Base-by-base conservation (phyloP, 2,329 filamentous ascomycete species). In the Blumeria hordei region DNA sequence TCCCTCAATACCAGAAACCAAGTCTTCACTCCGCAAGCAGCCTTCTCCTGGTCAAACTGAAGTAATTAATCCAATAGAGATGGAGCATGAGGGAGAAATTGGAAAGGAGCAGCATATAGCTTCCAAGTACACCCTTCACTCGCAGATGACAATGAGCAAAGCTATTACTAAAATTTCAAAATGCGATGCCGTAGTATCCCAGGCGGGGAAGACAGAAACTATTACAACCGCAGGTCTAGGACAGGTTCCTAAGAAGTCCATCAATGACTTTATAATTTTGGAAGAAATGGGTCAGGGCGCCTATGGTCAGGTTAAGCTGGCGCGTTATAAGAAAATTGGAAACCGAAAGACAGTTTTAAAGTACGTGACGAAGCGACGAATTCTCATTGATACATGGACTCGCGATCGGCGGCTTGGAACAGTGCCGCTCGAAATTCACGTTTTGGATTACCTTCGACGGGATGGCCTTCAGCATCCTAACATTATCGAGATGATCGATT, bases 201-300 rank as follows among this genome's bases (percentile, higher is more conserved):
- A 67, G 53, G 53, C 60, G 3, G 43, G 63, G 14, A 57, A 63
- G 21, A 50, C 57, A 41, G 61, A 66, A 33, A 68, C 68, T 41
- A 65, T 66, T 55, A 58, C 66, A 10, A 56, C 55, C 6, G 41
- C 56, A 12, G 57, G 69, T 4, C 64, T 62, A 1, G 61, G 70
- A 59, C 58, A 71, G 61, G 58, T 66, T 32, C 65, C 72, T 60
- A 95, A 93, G 70, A 92, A 92, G 68, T 81, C 78, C 0, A 96
- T 98, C 59, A 74, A 83, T 54, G 88, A 95, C 65, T 98, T 94
- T 66, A 75, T 81, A 44, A 90, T 98, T 57, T 72, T 98, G 11
- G 92, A 98, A 68, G 92, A 98, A 58, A 96, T 98, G 90, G 92
- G 92, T 4, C 88, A 95, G 69, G 92, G 92, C 43, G 92, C 92